A percentile compares a stretch with the other conserved stretches of the same genome.
phyloP scores from a whole-genome alignment of 140 eudicot species.

The Ambrosia hybrid region DNA sequence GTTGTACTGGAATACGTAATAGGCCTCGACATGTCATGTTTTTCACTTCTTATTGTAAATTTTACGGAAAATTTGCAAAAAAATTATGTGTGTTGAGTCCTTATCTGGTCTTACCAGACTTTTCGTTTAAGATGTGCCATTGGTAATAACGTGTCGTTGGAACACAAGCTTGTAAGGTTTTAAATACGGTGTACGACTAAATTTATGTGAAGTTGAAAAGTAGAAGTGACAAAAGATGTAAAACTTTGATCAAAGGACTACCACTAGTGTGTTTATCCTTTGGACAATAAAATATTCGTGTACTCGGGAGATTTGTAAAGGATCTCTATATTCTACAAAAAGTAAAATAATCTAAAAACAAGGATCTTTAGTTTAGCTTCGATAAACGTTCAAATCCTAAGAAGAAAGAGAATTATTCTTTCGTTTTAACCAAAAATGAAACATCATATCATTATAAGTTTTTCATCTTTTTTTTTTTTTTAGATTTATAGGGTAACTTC shows the following conservation, averaged over 20 bases:
- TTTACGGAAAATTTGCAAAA: no score
- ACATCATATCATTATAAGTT: constrained; percentile 24
- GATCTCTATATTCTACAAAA: constrained; percentile 22
- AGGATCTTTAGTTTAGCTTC: constrained; percentile 5
- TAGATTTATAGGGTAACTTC: constrained; percentile 21
- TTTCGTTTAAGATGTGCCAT: no score
- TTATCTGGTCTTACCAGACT: no score
- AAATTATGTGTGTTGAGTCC: no score
- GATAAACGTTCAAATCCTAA: constrained; percentile 6
- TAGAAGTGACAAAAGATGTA: background rate
- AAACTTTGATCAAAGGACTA: background rate
- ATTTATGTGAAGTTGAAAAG: background rate
- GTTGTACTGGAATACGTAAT: background rate
- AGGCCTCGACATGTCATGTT: no score
- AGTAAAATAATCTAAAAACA: constrained; percentile 1
- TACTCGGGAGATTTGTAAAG: constrained; percentile 10
- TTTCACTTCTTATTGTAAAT: no score
- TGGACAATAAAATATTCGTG: constrained; percentile 19
- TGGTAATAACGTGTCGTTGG: no score
- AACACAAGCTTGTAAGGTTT: no score
- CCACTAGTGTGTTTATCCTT: constrained; percentile 14
- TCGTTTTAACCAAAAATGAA: constrained; percentile 24
- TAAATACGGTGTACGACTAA: background rate
- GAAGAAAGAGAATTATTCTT: constrained; percentile 23
- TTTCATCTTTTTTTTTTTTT: background rate